Evolutionary conservation across 306 rosid species (phyloP).

Genomic region (Acacia acuminata): DNA sequence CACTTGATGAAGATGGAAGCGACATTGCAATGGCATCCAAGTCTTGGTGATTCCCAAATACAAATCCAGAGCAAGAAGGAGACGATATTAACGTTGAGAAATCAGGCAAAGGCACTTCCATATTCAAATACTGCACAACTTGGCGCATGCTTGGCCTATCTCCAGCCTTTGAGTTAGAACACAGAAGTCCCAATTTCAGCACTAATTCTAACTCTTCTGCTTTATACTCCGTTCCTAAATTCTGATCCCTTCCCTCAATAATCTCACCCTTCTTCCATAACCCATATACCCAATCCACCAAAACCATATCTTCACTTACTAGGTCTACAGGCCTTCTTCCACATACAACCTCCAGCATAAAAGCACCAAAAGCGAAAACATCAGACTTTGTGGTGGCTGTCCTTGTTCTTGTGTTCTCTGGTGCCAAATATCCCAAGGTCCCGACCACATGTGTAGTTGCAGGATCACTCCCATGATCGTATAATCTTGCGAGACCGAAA

Average conservation of each 20-base stretch:
- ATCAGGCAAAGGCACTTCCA: neutral
- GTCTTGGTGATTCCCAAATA: too few species aligned
- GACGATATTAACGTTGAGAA: too few species aligned
- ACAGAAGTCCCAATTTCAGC: neutral
- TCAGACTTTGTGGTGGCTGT: too few species aligned
- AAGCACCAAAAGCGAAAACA: too few species aligned
- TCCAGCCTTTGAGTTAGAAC: neutral
- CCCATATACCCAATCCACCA: neutral
- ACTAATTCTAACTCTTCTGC: neutral
- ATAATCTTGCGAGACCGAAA: too few species aligned
- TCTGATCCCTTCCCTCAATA: neutral
- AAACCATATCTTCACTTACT: rapidly evolving
- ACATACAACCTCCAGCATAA: neutral
- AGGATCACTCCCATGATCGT: too few species aligned
- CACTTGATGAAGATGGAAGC: too few species aligned
- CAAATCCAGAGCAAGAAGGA: too few species aligned
- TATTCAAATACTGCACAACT: neutral
- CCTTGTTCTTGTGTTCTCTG: too few species aligned
- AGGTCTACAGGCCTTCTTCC: neutral
- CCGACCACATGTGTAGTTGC: too few species aligned
- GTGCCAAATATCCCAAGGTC: too few species aligned
- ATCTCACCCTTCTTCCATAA: neutral
- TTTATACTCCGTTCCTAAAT: neutral
- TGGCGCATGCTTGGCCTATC: neutral
- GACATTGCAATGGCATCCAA: rapidly evolving